Conservation (phyloP, 352 stramenopile species). For the Globisporangium nagaii region DNA sequence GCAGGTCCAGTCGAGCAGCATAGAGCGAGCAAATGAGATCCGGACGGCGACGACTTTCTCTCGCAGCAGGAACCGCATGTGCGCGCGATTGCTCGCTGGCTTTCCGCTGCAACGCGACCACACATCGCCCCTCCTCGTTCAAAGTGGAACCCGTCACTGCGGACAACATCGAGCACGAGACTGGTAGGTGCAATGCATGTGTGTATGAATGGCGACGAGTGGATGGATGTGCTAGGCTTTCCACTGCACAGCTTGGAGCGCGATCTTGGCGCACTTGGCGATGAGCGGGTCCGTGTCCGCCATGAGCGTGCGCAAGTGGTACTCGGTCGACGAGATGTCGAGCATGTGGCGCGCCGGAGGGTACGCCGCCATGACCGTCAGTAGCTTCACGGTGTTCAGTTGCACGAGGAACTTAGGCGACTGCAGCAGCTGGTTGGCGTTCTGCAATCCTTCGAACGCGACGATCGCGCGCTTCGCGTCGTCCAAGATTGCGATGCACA, state of each 20-base stretch:
- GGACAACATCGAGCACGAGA: no score
- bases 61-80: no score
- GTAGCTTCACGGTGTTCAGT: slow-evolving; percentile 61
- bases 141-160: no score
- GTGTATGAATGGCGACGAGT: background rate
- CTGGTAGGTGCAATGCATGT: no score
- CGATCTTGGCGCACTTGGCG: slow-evolving; percentile 46
- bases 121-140: no score
- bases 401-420: slow-evolving; percentile 48
- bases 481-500: slow-evolving; percentile 57
- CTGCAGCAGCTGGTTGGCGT: slow-evolving; percentile 61
- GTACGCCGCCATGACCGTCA: slow-evolving; percentile 53
- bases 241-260: slow-evolving; percentile 58
- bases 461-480: slow-evolving; percentile 67
- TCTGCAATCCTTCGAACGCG: slow-evolving; percentile 31
- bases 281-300: slow-evolving; percentile 37
- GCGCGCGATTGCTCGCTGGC: no score
- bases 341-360: slow-evolving; percentile 43
- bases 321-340: slow-evolving; percentile 44
- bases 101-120: no score
- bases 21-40: no score
- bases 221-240: slow-evolving; percentile 18
- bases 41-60: no score
- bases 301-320: slow-evolving; percentile 38
- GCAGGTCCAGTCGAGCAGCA: no score